Conservation (phyloP, 2,329 filamentous ascomycete genomes). For the Fusarium tricinctum region DNA sequence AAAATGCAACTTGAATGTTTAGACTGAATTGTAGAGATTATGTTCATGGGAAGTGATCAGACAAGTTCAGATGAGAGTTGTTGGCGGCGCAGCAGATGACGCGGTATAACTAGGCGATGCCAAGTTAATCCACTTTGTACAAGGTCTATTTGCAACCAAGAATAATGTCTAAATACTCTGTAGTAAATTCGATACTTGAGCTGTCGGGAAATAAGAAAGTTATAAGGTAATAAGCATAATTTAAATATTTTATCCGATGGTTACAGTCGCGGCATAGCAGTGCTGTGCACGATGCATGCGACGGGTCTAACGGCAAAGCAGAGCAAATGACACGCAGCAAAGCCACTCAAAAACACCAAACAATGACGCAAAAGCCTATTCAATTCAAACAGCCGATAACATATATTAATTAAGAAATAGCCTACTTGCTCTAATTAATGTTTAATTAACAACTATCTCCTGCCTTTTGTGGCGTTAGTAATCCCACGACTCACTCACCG, state of each 20-base stretch:
- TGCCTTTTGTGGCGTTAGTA: slow-evolving; percentile 5
- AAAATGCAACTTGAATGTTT: neutral
- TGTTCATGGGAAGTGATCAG: neutral
- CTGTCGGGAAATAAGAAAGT: too few relatives aligned
- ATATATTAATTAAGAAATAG: neutral
- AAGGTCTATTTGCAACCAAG: neutral
- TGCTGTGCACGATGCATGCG: neutral
- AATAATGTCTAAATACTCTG: neutral
- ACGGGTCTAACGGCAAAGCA: neutral
- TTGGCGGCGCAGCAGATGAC: slow-evolving; percentile 37
- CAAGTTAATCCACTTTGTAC: slow-evolving; percentile 27
- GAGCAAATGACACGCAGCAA: neutral
- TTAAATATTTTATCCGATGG: neutral
- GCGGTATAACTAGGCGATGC: slow-evolving; percentile 21
- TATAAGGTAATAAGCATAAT: too few relatives aligned
- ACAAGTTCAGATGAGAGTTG: slow-evolving; percentile 2
- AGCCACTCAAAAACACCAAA: neutral
- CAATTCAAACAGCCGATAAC: neutral
- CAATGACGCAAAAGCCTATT: neutral
- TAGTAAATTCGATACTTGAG: neutral
- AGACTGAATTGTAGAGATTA: neutral
- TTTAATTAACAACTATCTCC: neutral
- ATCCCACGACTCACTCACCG: slow-evolving; percentile 38
- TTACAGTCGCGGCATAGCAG: neutral
- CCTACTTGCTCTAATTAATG: too few relatives aligned